Base-by-base conservation (phyloP, 2,329 filamentous ascomycete genomes). In the Microdochium paspali region DNA sequence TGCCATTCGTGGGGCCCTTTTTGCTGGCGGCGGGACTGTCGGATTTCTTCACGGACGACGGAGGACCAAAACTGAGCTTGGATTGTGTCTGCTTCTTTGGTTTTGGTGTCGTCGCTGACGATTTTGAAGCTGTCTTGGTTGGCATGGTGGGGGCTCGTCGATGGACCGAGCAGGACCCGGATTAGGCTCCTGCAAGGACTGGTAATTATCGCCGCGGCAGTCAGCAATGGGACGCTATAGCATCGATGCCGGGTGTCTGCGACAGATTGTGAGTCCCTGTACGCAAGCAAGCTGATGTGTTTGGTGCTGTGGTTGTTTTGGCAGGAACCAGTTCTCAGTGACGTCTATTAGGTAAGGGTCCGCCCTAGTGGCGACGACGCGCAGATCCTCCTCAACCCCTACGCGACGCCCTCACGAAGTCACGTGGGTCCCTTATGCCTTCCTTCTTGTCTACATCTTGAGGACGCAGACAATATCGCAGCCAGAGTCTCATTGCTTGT, bases 1-100 rank as follows among this genome's bases (percentile, higher is more conserved):
- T 88, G 6, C 73, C 71, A 56, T 87, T 87, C 1, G 69, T 55
- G 3, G 68, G 58, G 45, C 64, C 68, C 53, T 65, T 60, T 51
- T 67, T n/a, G n/a, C 58, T 63, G 13, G 53, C 53, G 21, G 51
- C 50, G 0, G 56, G 46, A 12, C 55, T 57, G 47, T 58, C 60
- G 31, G 51, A 48, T 20, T 46, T 52, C 10, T 52, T 49, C 24
- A 50, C 50, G 6, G 51, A 46, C 20, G 51, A 46, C 20, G 48
- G 40, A 28, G 55, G 46, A 24, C 55, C 51, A 32, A 63, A 64
- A 45, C 53, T 61, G 32, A 64, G 57, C 44, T 63, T 64, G 4
- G 58, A 53, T 32, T 60, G 58, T 15, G 46, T 57, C 44, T 40
- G 35, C 35, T 40, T 40, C 18, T 40, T 40, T 7, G 35, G 35